Percentiles rank a stretch among this genome's conserved stretches.
Evolutionary conservation across 257 asterid genomes (phyloP).

Genomic region (Forsythia suspensa): DNA sequence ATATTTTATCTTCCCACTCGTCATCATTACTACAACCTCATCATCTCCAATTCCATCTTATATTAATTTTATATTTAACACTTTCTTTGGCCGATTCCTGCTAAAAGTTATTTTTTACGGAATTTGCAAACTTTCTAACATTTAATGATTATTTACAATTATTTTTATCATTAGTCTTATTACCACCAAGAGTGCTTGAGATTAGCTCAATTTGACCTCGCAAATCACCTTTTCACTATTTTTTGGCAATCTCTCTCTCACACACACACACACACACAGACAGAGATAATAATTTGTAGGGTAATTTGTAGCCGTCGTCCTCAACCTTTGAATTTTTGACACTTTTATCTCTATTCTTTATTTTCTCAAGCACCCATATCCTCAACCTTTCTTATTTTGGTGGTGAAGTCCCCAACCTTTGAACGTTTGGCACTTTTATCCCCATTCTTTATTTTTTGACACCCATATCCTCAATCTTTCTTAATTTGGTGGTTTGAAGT

Average conservation of each 20-base stretch:
- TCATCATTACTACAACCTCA: slow-evolving; percentile 9
- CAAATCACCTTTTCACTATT: neutral
- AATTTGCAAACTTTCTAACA: neutral
- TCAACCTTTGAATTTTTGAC: too few species aligned
- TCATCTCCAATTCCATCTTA: neutral
- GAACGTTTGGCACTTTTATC: too few species aligned
- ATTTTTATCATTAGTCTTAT: neutral
- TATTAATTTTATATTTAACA: neutral
- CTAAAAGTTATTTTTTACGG: neutral
- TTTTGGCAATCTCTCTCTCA: neutral
- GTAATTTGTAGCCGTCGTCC: too few species aligned
- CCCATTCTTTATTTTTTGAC: too few species aligned
- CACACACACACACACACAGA: too few species aligned
- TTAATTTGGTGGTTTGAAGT: too few species aligned
- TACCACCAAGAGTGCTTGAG: neutral
- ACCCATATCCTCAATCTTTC: too few species aligned
- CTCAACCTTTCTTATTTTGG: too few species aligned
- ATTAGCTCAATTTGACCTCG: neutral
- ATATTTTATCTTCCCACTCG: slow-evolving; percentile 16
- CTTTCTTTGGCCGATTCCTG: neutral
- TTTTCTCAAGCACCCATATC: too few species aligned
- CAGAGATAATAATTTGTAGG: too few species aligned
- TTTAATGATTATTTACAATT: neutral
- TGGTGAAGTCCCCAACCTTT: too few species aligned
- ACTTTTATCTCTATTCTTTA: too few species aligned